Evolutionary conservation across 306 rosid genomes (phyloP), one percentile per base, ranked within the genome.

Genomic region (Medicago lupulina): DNA sequence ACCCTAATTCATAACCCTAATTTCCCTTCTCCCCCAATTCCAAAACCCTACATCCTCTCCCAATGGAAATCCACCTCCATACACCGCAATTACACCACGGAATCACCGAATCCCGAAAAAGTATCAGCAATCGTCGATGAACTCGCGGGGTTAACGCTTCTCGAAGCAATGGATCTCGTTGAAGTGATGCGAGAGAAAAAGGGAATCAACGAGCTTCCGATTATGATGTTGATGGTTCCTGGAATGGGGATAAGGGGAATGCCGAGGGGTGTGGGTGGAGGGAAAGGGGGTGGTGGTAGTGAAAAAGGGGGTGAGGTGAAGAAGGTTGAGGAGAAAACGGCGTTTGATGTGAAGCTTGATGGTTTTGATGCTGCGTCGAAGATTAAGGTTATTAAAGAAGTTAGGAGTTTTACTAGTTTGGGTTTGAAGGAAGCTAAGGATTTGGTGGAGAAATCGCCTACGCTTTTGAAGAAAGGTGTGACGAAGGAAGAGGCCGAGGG

Each of bases 361-460:
- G 91, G 70, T n/a, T 92, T 90, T 43, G 97, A 95, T 12, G 93
- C 91, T 0, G 88, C 96, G 16, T 63, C 83, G 44, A 95, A 89
- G 89, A 95, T 95, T 58, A 95, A 90, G 85, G 92, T 92, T 70
- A 95, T 95, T 8, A 90, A 92, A 84, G 99, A 95, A 82, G 99
- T 92, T 80, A 87, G 96, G 77, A 78, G 91, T 41, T 92, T 95
- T 78, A 92, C 97, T 49, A 90, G 82, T 76, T 84, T 95, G 87
- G 99, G 99, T 18, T 82, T 95, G 97, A 95, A 95, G 88, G 99
- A 95, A 76, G 98, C 98, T 2, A 92, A 94, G 84, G 98, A 94
- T 14, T 85, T 94, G 88, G 98, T 94, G 81, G 97, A 92, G 91
- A 91, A 92, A 76, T 89, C 85, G 43, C 98, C 97, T 0, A 79